Conservation (phyloP, 345 rosid species). For the Hypericum perforatum region DNA sequence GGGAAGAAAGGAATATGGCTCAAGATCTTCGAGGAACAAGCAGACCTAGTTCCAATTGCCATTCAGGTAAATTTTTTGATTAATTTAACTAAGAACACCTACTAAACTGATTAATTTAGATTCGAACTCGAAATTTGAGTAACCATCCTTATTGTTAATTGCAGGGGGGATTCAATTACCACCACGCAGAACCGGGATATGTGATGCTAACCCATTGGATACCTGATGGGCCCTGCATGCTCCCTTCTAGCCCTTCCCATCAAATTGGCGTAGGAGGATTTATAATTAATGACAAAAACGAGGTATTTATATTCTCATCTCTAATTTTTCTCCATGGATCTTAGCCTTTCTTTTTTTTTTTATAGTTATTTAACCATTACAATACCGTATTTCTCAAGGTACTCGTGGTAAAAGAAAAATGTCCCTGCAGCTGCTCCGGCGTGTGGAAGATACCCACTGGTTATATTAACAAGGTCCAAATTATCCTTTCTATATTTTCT, state of each 20-base stretch:
- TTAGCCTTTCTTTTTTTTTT: not conserved
- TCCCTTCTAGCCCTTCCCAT: constrained; percentile 44
- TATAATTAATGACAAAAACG: constrained; percentile 28
- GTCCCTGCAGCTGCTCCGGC: constrained; percentile 28
- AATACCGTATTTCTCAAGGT: constrained; percentile 17
- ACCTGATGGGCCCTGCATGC: constrained; percentile 31
- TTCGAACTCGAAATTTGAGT: not conserved
- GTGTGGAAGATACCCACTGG: constrained; percentile 55
- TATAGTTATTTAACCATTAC: not conserved
- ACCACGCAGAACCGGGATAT: constrained; percentile 46
- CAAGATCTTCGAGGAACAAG: not conserved
- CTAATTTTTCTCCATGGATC: not conserved
- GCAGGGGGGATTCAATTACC: constrained; percentile 42
- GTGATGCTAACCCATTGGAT: constrained; percentile 49
- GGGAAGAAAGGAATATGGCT: constrained; percentile 2
- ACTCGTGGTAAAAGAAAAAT: constrained; percentile 44
- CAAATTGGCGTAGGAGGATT: constrained; percentile 43
- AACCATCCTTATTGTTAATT: not conserved
- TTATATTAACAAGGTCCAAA: constrained; percentile 33
- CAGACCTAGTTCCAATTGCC: not conserved
- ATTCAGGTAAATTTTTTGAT: not conserved
- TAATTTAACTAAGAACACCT: not conserved
- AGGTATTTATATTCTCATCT: constrained; percentile 17
- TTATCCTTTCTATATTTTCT: not conserved
- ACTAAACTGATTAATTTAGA: not conserved